Evolutionary conservation across 208 protist species (phyloP).

Genomic region (Borovskyia barvae): DNA sequence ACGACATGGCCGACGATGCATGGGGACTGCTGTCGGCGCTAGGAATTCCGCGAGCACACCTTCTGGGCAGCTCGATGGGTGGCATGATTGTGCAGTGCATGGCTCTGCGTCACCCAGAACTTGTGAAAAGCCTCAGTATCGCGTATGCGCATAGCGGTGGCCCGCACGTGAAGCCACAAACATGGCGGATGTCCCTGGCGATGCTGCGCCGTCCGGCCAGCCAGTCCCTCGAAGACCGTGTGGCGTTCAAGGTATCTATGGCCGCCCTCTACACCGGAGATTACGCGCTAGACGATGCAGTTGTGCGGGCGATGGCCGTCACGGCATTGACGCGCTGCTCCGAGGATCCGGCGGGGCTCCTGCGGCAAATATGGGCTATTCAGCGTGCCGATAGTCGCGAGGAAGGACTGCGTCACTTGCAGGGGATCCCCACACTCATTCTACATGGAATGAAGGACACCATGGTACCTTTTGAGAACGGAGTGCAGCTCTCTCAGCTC

Average conservation of each 20-base stretch:
- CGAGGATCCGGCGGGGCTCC: constrained; percentile 30
- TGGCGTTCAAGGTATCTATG: constrained; percentile 42
- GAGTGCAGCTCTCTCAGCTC: constrained; percentile 37
- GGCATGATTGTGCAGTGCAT: constrained; percentile 82
- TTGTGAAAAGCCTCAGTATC: constrained; percentile 47
- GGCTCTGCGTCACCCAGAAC: constrained; percentile 43
- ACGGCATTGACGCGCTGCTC: constrained; percentile 24
- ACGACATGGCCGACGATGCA: constrained; percentile 70
- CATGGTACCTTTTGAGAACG: constrained; percentile 59
- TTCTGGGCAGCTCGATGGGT: constrained; percentile 68
- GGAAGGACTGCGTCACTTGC: constrained; percentile 31
- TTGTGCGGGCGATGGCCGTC: constrained; percentile 3
- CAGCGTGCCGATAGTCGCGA: constrained; percentile 42
- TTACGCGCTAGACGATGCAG: constrained; percentile 35
- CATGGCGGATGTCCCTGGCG: constrained; percentile 23
- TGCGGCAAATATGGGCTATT: constrained; percentile 63
- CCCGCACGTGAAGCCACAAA: constrained; percentile 33
- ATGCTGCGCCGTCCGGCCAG: constrained; percentile 47
- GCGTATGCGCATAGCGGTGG: constrained; percentile 54
- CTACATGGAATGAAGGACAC: constrained; percentile 59
- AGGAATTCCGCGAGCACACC: constrained; percentile 45
- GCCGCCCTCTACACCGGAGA: constrained; percentile 21
- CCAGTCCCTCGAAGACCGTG: constrained; percentile 22
- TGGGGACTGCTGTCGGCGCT: constrained; percentile 49
- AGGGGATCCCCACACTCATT: constrained; percentile 20